Percentiles rank a stretch among this genome's conserved stretches.
These are phyloP conservation scores for Sparassis latifolia DNA, from an alignment of 1,284 basidiomycete species.

Conservation along the genomic window DNA sequence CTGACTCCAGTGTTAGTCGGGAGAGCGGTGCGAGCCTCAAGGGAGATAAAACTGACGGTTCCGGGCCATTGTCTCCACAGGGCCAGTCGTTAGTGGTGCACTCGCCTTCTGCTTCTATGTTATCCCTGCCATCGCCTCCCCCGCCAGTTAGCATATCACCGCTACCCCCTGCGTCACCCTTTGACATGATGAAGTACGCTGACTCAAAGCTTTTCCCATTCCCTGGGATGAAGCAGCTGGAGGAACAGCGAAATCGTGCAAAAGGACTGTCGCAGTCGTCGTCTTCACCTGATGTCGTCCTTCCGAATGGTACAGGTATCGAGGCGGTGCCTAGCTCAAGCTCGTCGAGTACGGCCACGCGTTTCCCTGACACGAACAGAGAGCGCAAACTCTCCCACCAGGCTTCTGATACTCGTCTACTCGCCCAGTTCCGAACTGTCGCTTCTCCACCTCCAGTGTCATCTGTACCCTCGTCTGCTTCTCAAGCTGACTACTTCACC, in stretches of 20 bases:
- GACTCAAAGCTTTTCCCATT: constrained; percentile 82
- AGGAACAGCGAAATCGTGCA: constrained; percentile 60
- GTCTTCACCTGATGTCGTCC: constrained; percentile 56
- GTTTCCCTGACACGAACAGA: constrained; percentile 41
- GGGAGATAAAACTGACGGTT: constrained; percentile 33
- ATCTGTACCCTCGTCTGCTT: constrained; percentile 37
- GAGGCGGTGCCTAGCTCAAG: constrained; percentile 37
- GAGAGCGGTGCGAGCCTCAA: constrained; percentile 69
- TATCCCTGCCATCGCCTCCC: constrained; percentile 50
- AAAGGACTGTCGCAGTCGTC: constrained; percentile 47
- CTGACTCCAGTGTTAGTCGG: constrained; percentile 64
- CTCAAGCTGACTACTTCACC: constrained; percentile 45
- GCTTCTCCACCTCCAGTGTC: constrained; percentile 34
- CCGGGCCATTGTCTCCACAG: constrained; percentile 26
- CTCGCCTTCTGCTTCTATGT: constrained; percentile 59
- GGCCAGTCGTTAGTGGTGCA: constrained; percentile 40
- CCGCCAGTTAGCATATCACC: constrained; percentile 45
- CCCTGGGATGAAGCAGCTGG: constrained; percentile 74
- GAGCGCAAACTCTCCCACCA: constrained; percentile 64
- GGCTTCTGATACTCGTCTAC: constrained; percentile 56
- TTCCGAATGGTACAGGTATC: constrained; percentile 39
- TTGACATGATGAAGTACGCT: constrained; percentile 51
- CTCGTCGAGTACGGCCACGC: constrained; percentile 47
- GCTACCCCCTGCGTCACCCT: constrained; percentile 64
- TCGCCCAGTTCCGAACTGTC: constrained; percentile 41